Conservation (phyloP, 371 early-diverging fungal genomes). For the Rhizopus stolonifer region DNA sequence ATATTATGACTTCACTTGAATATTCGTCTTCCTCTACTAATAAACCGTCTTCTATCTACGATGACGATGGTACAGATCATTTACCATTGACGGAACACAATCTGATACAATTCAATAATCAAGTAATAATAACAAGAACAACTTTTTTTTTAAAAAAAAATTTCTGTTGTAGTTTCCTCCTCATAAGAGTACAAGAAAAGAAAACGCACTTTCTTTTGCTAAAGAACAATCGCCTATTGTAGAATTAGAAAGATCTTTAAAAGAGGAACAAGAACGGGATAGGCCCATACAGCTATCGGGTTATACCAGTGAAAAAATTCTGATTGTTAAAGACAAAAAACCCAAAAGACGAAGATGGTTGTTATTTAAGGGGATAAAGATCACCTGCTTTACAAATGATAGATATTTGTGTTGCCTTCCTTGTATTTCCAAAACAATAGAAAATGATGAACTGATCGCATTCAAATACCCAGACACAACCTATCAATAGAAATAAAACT, state of each 20-base stretch:
- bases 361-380: no score
- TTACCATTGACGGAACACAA: constrained; percentile 22
- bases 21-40: no score
- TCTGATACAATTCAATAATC: constrained; percentile 1
- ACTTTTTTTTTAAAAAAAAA: not conserved
- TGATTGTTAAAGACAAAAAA: not conserved
- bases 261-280: constrained; percentile 4
- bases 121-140: not conserved
- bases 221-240: constrained; percentile 7
- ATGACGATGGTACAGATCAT: not conserved
- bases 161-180: constrained; percentile 12
- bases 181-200: constrained; percentile 7
- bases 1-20: no score
- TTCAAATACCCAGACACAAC: constrained; percentile 9
- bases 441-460: constrained; percentile 1
- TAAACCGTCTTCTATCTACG: not conserved
- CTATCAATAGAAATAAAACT: no score
- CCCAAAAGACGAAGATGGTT: not conserved
- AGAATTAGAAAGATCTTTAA: not conserved
- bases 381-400: no score
- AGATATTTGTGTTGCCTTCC: no score
- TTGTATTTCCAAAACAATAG: no score
- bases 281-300: no score
- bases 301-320: no score
- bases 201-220: constrained; percentile 8